Evolutionary conservation across 768 basidiomycete species (phyloP), one percentile per base, ranked within the genome.

Genomic region (Jaapia argillacea): DNA sequence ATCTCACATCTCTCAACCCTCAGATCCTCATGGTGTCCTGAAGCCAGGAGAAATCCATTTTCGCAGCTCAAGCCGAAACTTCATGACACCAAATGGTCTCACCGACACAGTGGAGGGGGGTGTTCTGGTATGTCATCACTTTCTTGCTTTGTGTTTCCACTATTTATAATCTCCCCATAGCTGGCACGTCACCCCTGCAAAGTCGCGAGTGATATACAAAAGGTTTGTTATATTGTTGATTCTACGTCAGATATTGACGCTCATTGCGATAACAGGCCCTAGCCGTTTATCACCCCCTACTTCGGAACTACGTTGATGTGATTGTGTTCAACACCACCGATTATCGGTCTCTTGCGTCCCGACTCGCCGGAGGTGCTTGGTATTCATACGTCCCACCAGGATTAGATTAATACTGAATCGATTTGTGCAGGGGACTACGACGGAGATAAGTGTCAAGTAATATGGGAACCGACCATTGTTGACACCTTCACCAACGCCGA

Each of bases 141-240:
- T 85, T 47, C 75, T 77, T 48, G 47, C 66, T 25, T 10, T 33
- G 28, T 10, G 28, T 10, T 10, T 33, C 28, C 10, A 16, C 28
- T 16, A 33, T 33, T 10, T 33, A 10, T 33, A 10, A 33, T 33
- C 28, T 10, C 28, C 28, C 24, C 4, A 45, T 7, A 78, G 76
- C 59, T 84, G 7, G 77, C 76, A 2, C 62, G 81, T 20, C 69
- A 78, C 54, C 82, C 82, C n/a, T 84, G 81, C 58, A 82, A 81
- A 48, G 58, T 83, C 1, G 79, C 81, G 1, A 77, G 72, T 0
- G 82, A 85, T 55, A 66, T 74, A 0, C 77, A 76, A 50, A 82
- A 79, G 64, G 79, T 78, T 33, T 33, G 10, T 10, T 33, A 33
- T n/a, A n/a, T n/a, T n/a, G n/a, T n/a, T n/a, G n/a, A n/a, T n/a